These are phyloP conservation scores for Colletotrichum godetiae DNA, from an alignment of 2,329 filamentous ascomycete genomes.

Conservation along the genomic window DNA sequence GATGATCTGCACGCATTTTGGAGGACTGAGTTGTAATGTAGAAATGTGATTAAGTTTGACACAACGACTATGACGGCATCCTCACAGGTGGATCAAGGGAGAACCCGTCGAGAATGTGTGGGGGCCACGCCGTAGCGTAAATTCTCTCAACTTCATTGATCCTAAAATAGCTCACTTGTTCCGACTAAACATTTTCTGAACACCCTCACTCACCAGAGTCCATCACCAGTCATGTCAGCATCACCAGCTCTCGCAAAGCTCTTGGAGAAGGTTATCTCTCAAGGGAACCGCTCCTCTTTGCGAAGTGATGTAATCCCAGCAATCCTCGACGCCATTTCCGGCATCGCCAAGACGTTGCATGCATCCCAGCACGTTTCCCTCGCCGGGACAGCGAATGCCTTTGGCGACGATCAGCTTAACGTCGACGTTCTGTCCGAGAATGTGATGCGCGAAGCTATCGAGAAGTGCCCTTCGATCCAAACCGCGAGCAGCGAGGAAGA, in stretches of 20 bases:
- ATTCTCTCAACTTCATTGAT: conserved; percentile 29
- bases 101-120: background rate
- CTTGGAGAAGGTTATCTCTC: conserved; percentile 40
- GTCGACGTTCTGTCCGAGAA: conserved; percentile 65
- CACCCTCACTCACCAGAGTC: background rate
- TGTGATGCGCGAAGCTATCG: conserved; percentile 57
- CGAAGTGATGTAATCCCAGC: conserved; percentile 59
- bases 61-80: background rate
- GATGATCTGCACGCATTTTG: too few relatives aligned
- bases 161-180: conserved; percentile 29
- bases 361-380: conserved; percentile 56
- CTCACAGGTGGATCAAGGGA: conserved; percentile 19
- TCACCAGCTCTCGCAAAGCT: conserved; percentile 21
- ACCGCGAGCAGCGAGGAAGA: conserved; percentile 72
- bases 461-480: conserved; percentile 55
- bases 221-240: conserved; percentile 5
- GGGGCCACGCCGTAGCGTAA: conserved; percentile 9
- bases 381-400: conserved; percentile 63
- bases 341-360: conserved; percentile 58
- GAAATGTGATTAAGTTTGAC: background rate
- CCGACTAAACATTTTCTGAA: conserved; percentile 22
- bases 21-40: background rate
- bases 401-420: conserved; percentile 70
- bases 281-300: conserved; percentile 46
- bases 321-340: conserved; percentile 57